These are phyloP conservation scores for Sicyos edulis DNA, from an alignment of 306 rosid species.

Conservation along the genomic window DNA sequence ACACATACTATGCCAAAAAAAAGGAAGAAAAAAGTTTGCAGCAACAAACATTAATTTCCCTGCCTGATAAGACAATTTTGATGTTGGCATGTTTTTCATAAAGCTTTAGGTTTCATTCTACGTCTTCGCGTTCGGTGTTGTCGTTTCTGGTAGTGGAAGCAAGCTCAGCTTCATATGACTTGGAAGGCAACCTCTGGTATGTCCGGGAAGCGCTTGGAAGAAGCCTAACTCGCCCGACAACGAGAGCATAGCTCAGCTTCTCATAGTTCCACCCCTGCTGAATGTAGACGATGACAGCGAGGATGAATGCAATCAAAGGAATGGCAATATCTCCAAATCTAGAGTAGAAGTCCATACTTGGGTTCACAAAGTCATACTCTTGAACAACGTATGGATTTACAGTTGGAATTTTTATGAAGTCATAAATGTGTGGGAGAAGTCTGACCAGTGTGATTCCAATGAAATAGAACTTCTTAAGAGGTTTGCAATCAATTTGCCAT, in stretches of 20 bases:
- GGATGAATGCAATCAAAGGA: slow-evolving; percentile 52
- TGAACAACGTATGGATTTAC: too few species aligned
- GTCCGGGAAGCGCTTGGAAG: slow-evolving; percentile 46
- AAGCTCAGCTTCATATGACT: slow-evolving; percentile 63
- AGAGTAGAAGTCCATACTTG: slow-evolving; percentile 58
- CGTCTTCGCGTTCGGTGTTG: slow-evolving; percentile 28
- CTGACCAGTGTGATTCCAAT: slow-evolving; percentile 74
- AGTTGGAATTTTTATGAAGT: too few species aligned
- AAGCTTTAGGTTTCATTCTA: slow-evolving; percentile 34
- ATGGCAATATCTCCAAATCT: slow-evolving; percentile 69
- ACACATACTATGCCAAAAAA: too few species aligned
- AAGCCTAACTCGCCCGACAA: slow-evolving; percentile 45
- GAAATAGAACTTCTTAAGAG: slow-evolving; percentile 69
- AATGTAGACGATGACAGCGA: slow-evolving; percentile 49
- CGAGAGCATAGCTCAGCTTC: slow-evolving; percentile 49
- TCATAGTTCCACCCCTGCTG: slow-evolving; percentile 75
- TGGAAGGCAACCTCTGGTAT: slow-evolving; percentile 68
- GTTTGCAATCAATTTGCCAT: slow-evolving; percentile 71
- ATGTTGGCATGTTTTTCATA: not conserved
- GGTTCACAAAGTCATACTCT: slow-evolving; percentile 47
- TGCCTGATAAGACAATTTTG: not conserved
- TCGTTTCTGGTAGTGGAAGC: slow-evolving; percentile 38
- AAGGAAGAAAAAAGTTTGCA: too few species aligned
- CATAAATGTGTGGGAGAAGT: slow-evolving; percentile 78
- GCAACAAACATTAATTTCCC: too few species aligned